Base-by-base conservation (phyloP, 192 early-diverging fungal genomes). In the Coemansia sp. region DNA sequence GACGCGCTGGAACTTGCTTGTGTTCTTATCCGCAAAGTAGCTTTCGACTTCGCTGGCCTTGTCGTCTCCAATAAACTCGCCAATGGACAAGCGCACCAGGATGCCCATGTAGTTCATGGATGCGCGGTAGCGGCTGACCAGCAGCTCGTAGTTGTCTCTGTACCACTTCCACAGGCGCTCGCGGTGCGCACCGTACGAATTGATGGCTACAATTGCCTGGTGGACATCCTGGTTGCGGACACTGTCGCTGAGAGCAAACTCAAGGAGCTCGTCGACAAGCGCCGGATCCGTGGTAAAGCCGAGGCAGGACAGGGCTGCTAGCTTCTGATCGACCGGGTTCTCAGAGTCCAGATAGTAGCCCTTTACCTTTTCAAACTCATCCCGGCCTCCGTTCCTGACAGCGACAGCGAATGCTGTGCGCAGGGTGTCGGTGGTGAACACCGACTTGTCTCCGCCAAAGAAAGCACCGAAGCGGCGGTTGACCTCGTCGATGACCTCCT, bases 161-260 rank as follows among this genome's bases (percentile, higher is more conserved):
- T 90, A 84, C 72, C 82, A 90, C 50, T 85, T 68, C 89, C 89
- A 93, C 64, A 90, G 50, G 3, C 57, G 64, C 55, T 85, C 74
- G 37, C 89, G 87, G 41, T 81, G 70, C 36, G 68, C 65, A 3
- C 75, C 74, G 67, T 87, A 85, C 27, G 79, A 58, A 15, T 74
- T 74, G 70, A 91, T 74, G 1, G 83, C 85, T 34, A 57, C 56
- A 54, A 76, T 64, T 25, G 64, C 62, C 61, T 70, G 65, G 54
- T 74, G 65, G n/a, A 89, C 79, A 67, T 93, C 91, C 68, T 92
- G 90, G 45, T 83, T 77, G 64, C 86, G 85, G 53, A 93, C 88
- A 50, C 85, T 69, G 19, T 90, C 86, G 20, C 85, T 81, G 19
- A 91, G 64, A 11, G 84, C 78, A 67, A 90, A 82, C 48, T 79